Evolutionary conservation across 1,284 basidiomycete genomes (phyloP).

Genomic region (Moniliophthora roreri): DNA sequence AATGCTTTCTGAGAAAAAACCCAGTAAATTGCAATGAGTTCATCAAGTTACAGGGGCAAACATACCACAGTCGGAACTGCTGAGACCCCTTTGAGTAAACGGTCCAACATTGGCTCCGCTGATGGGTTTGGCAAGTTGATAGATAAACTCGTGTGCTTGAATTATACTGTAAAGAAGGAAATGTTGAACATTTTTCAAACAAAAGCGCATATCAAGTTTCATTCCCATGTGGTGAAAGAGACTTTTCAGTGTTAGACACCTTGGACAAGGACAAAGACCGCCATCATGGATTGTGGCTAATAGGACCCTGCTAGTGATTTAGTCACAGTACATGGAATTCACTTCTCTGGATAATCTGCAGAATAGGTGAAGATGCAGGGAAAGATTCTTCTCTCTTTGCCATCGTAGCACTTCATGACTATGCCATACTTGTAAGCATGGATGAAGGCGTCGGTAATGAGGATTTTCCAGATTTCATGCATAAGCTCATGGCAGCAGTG

Average conservation of each 20-base stretch:
- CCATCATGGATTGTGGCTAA: constrained; percentile 15
- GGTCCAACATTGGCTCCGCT: too few species aligned
- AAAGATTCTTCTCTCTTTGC: constrained; percentile 14
- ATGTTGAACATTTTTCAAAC: background rate
- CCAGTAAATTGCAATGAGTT: constrained; percentile 5
- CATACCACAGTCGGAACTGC: too few species aligned
- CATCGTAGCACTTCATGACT: constrained; percentile 19
- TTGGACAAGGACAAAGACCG: constrained; percentile 21
- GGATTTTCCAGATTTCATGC: constrained; percentile 18
- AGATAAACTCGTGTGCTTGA: too few species aligned
- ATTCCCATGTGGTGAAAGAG: constrained; percentile 10
- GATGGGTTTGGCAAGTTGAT: too few species aligned
- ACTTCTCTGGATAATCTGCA: constrained; percentile 26
- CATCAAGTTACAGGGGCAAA: too few species aligned
- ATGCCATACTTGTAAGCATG: constrained; percentile 20
- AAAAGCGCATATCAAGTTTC: background rate
- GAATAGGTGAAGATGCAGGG: constrained; percentile 19
- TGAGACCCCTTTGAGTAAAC: too few species aligned
- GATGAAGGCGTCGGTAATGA: constrained; percentile 21
- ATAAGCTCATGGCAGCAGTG: constrained; percentile 24
- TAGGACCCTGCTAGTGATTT: constrained; percentile 5
- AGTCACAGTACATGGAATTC: constrained; percentile 4
- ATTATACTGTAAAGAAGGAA: background rate
- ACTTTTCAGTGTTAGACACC: constrained; percentile 15
- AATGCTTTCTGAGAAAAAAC: constrained; percentile 4